These are phyloP conservation scores for Viridothelium virens DNA, from an alignment of 495 filamentous ascomycete genomes.

Conservation along the genomic window DNA sequence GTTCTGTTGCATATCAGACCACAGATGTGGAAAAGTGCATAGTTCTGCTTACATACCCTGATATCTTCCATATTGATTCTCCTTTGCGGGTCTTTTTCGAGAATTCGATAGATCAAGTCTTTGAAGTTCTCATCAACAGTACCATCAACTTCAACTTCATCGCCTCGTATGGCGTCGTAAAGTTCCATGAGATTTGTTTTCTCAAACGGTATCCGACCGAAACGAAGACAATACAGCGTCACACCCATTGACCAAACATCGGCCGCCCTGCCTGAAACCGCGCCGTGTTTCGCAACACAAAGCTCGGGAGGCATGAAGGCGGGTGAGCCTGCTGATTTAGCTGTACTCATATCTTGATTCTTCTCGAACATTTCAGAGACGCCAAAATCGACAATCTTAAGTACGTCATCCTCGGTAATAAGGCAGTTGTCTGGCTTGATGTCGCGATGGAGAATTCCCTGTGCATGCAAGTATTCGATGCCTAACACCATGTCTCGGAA, in stretches of 20 bases:
- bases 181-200: slow-evolving; percentile 70
- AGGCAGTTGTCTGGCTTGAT: slow-evolving; percentile 98
- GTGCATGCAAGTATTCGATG: slow-evolving; percentile 92
- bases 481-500: slow-evolving; percentile 93
- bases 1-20: slow-evolving; percentile 45
- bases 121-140: slow-evolving; percentile 34
- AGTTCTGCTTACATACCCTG: slow-evolving; percentile 49
- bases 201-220: slow-evolving; percentile 80
- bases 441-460: slow-evolving; percentile 92
- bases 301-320: slow-evolving; percentile 93
- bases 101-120: slow-evolving; percentile 31
- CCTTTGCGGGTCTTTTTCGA: slow-evolving; percentile 52
- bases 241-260: slow-evolving; percentile 99
- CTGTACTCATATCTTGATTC: slow-evolving; percentile 77
- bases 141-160: slow-evolving; percentile 42
- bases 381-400: slow-evolving; percentile 97
- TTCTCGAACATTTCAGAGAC: slow-evolving; percentile 99
- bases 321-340: slow-evolving; percentile 89
- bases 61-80: slow-evolving; percentile 75
- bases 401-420: slow-evolving; percentile 77
- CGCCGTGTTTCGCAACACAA: slow-evolving; percentile 80
- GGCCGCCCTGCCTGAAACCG: slow-evolving; percentile 79
- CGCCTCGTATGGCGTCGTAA: slow-evolving; percentile 76
- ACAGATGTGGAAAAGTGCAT: slow-evolving; percentile 7
- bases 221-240: slow-evolving; percentile 85